Evolutionary conservation across 306 rosid species (phyloP).

Genomic region (Castanea crenata): DNA sequence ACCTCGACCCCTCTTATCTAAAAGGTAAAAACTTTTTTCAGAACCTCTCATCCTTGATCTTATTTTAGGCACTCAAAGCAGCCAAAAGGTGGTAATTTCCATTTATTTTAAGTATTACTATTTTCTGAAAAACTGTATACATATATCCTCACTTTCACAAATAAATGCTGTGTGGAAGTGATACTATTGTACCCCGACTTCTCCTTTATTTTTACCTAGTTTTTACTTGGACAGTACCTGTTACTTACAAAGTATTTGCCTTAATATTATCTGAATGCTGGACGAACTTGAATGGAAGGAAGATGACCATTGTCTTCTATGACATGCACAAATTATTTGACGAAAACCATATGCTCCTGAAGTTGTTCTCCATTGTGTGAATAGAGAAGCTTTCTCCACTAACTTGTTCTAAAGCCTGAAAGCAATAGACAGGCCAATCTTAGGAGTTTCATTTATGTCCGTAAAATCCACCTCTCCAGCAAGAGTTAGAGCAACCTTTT

Average conservation of each 20-base stretch:
- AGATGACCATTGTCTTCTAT: background rate
- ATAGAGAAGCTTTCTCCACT: background rate
- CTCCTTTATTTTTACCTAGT: background rate
- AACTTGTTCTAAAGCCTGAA: slow-evolving; percentile 34
- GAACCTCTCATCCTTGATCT: no score
- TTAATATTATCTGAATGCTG: background rate
- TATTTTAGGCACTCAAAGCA: background rate
- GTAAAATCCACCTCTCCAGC: slow-evolving; percentile 61
- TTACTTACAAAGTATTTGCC: background rate
- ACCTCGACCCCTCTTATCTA: no score
- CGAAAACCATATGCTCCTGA: no score
- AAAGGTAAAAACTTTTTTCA: no score
- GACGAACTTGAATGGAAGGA: background rate
- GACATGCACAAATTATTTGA: no score
- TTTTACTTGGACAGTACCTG: background rate
- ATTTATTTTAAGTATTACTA: background rate
- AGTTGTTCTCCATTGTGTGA: background rate
- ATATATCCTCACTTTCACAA: background rate
- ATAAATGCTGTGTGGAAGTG: background rate
- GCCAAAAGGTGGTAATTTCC: background rate
- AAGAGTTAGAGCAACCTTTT: slow-evolving; percentile 41
- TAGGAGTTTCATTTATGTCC: slow-evolving; percentile 25
- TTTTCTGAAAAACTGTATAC: background rate
- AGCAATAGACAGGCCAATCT: slow-evolving; percentile 60
- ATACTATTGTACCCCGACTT: background rate